Evolutionary conservation across 2,329 filamentous ascomycete genomes (phyloP), one percentile per base, ranked within the genome.

Genomic region (Scedosporium dehoogii): DNA sequence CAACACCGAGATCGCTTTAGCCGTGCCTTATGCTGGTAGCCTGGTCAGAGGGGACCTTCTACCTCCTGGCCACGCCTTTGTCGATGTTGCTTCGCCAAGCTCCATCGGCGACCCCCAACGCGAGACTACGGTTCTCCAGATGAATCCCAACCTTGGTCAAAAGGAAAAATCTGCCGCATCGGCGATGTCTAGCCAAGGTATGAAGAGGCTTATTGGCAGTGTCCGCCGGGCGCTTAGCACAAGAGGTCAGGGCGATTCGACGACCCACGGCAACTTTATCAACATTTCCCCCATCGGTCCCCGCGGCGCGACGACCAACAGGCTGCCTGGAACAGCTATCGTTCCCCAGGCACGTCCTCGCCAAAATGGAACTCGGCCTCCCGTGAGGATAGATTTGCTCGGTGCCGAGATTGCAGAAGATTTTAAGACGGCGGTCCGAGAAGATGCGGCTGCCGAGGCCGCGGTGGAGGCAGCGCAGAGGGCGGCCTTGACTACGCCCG

Each of bases 21-120:
- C 86, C 9, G 78, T 87, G 23, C 85, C 88, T 12, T 88, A 91
- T 69, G 86, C 88, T 3, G 91, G 92, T 9, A 93, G 89, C 66
- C 83, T 99, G 44, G 92, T 97, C 21, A 85, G 93, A 59, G 94
- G 94, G 14, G 90, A 92, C 63, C 72, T 96, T 5, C 84, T 96
- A 65, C 90, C 92, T 16, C 94, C 93, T 1, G 85, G 85, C 0
- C 89, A 94, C 64, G 86, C 92, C 0, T 91, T 90, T 70, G 88
- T 97, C 48, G 86, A 92, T 53, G 77, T 86, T 42, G 75, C 85
- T 60, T 77, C 82, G 5, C 79, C 83, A 5, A 78, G 77, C 58
- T 80, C 79, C 3, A 72, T 72, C 16, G 74, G 75, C 14, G 75
- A 74, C 27, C 68, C 71, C n/a, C 76, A 78, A 58, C 75, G 82